phyloP scores from a whole-genome alignment of 139 green algal species.

The Chlorella sp. region DNA sequence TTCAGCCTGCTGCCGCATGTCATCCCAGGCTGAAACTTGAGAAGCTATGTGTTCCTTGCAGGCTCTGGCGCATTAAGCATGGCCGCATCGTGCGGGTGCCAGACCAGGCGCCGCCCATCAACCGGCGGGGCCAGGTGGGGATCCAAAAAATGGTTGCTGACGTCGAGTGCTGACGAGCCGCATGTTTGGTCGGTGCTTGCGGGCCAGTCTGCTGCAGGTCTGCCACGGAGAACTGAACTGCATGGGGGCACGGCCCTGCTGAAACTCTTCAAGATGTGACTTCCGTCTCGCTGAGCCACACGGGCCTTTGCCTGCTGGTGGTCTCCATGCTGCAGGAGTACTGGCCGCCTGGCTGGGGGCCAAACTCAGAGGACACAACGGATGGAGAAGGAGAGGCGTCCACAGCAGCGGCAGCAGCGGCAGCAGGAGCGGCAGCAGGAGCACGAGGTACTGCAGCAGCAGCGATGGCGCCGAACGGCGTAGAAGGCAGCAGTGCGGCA shows the following conservation, averaged over 20 bases:
- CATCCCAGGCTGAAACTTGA: no score
- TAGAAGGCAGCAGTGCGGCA: no score
- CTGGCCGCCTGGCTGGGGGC: slow-evolving; percentile 58
- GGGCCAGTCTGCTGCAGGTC: no score
- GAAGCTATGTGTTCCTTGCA: slow-evolving; percentile 17
- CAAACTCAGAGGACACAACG: background rate
- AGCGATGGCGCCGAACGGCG: background rate
- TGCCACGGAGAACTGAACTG: no score
- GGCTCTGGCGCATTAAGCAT: slow-evolving; percentile 36
- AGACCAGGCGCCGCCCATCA: slow-evolving; percentile 41
- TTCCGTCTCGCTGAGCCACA: no score
- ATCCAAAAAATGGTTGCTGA: no score
- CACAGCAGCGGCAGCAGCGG: background rate
- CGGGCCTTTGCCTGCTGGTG: no score
- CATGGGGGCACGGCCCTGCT: no score
- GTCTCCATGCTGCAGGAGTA: background rate
- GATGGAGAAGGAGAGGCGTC: background rate
- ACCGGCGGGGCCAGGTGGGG: background rate
- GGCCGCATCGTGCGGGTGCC: slow-evolving; percentile 37
- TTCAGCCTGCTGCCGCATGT: no score
- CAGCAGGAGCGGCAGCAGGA: background rate
- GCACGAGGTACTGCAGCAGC: background rate
- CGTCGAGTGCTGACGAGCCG: no score
- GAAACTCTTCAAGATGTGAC: no score
- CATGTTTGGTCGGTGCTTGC: no score